These are phyloP conservation scores for Russula virescens DNA, from an alignment of 768 basidiomycete genomes.

Conservation along the genomic window DNA sequence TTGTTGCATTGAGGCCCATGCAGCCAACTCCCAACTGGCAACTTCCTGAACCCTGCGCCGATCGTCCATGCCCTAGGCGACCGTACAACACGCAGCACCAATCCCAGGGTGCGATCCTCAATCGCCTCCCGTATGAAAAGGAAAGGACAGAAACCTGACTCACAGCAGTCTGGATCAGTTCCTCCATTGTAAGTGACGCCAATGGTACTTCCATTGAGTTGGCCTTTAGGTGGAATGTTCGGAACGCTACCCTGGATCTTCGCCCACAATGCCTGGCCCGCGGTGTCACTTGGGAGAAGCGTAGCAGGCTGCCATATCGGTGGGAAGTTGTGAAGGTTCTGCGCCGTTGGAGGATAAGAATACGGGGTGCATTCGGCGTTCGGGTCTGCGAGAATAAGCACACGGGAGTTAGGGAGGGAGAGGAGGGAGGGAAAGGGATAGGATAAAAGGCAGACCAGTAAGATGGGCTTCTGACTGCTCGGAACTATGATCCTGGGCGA, in stretches of 20 bases:
- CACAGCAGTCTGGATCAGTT: constrained; percentile 22
- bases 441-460: too few species aligned
- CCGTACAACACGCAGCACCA: background rate
- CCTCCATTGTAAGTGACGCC: constrained; percentile 15
- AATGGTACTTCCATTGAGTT: background rate
- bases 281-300: constrained; percentile 13
- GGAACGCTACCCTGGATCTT: constrained; percentile 42
- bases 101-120: too few species aligned
- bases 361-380: constrained; percentile 19
- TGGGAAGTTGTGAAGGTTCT: constrained; percentile 6
- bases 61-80: too few species aligned
- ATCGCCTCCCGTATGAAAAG: too few species aligned
- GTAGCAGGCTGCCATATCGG: constrained; percentile 16
- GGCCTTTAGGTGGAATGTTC: constrained; percentile 39
- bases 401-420: too few species aligned
- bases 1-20: background rate
- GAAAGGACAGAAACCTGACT: background rate
- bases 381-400: background rate
- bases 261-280: constrained; percentile 35
- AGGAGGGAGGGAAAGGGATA: too few species aligned
- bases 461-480: background rate
- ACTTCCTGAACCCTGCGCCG: background rate
- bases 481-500: constrained; percentile 14
- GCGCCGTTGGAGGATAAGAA: constrained; percentile 9
- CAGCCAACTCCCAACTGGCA: too few species aligned